Conservation (phyloP, 768 basidiomycete genomes). For the Daedaleopsis sinensis region DNA sequence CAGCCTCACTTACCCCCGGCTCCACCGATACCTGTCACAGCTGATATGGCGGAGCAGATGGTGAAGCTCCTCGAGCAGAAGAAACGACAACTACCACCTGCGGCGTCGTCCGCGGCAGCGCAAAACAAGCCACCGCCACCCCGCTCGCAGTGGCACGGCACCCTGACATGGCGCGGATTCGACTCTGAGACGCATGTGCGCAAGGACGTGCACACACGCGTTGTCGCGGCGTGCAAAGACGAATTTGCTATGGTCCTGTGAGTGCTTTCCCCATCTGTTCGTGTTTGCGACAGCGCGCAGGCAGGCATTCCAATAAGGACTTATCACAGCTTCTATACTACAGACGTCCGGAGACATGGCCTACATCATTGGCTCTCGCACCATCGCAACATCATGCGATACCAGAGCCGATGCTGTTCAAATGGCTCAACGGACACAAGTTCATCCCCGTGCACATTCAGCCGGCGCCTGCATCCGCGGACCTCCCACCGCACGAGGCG, state of each 20-base stretch:
- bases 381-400: conserved; percentile 46
- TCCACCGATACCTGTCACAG: conserved; percentile 8
- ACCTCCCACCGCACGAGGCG: conserved; percentile 22
- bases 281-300: too few relatives aligned
- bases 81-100: conserved; percentile 30
- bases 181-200: conserved; percentile 34
- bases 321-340: too few relatives aligned
- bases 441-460: conserved; percentile 42
- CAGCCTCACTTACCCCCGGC: neutral
- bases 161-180: conserved; percentile 47
- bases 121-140: conserved; percentile 4
- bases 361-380: conserved; percentile 43
- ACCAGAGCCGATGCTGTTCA: conserved; percentile 41
- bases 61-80: conserved; percentile 53
- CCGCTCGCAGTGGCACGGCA: conserved; percentile 48
- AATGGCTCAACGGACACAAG: conserved; percentile 48
- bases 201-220: conserved; percentile 49
- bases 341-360: conserved; percentile 61
- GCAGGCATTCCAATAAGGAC: too few relatives aligned
- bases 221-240: conserved; percentile 31
- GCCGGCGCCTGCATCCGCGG: conserved; percentile 34
- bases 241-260: neutral
- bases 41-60: conserved; percentile 42
- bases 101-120: conserved; percentile 6
- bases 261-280: neutral